Percentiles rank a stretch among this genome's conserved stretches.
Conservation (phyloP, 2,329 filamentous ascomycete genomes). For the Zasmidium cellare region DNA sequence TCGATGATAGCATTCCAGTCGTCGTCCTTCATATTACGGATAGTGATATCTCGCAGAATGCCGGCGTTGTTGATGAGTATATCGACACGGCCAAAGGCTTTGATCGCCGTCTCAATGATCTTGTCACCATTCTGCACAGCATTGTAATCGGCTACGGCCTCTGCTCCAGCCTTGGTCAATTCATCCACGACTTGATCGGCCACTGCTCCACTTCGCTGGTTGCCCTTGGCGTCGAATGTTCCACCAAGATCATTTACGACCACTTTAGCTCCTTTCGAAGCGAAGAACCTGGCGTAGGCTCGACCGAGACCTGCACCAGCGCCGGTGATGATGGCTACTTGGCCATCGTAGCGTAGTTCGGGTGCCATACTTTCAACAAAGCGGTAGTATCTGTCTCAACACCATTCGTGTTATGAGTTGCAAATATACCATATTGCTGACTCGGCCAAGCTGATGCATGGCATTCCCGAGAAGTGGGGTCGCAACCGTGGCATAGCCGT, state of each 20-base stretch:
- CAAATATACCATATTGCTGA: not conserved
- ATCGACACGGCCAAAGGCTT: constrained; percentile 80
- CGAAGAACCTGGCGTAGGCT: constrained; percentile 84
- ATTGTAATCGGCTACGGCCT: constrained; percentile 96
- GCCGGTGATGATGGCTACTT: constrained; percentile 82
- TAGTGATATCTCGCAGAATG: constrained; percentile 88
- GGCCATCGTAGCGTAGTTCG: constrained; percentile 74
- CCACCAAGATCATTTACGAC: constrained; percentile 94
- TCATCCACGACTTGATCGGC: constrained; percentile 79
- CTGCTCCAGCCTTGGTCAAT: constrained; percentile 82
- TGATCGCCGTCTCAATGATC: constrained; percentile 85
- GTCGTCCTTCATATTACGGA: constrained; percentile 94
- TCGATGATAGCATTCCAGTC: constrained; percentile 95
- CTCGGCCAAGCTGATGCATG: not conserved
- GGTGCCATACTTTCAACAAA: constrained; percentile 4
- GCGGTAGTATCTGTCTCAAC: not conserved
- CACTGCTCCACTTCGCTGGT: constrained; percentile 66
- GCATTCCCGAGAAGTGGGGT: not conserved
- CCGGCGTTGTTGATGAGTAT: constrained; percentile 89
- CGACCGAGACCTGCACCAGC: constrained; percentile 78
- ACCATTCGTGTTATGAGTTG: not conserved
- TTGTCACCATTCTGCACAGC: constrained; percentile 86
- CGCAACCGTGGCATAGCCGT: not conserved
- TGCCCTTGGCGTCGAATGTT: constrained; percentile 87
- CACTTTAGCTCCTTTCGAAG: constrained; percentile 81